phyloP scores from a whole-genome alignment of 106 monocot genomes.

The Chionographis japonica region DNA sequence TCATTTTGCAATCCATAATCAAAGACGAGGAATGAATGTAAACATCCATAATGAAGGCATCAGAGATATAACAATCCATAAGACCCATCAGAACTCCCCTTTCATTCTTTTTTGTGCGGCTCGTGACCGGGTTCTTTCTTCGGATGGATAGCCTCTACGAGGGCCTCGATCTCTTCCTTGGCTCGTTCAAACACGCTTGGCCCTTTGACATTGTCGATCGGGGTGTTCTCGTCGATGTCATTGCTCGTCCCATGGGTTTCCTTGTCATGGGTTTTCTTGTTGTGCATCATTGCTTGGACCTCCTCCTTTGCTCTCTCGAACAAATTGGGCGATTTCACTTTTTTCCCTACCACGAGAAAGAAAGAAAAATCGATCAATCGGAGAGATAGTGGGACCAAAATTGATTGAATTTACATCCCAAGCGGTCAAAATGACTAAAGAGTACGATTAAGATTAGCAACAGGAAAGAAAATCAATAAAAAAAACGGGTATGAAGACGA shows the following conservation, averaged over 20 bases:
- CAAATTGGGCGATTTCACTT: slow-evolving; percentile 33
- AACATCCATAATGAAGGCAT: too few species aligned
- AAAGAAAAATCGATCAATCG: too few species aligned
- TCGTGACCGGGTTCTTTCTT: slow-evolving; percentile 7
- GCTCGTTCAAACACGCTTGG: slow-evolving; percentile 72
- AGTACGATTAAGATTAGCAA: too few species aligned
- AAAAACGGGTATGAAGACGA: too few species aligned
- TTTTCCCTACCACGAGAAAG: slow-evolving; percentile 1
- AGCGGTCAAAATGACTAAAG: too few species aligned
- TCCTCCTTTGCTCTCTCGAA: slow-evolving; percentile 54
- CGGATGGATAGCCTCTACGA: slow-evolving; percentile 31
- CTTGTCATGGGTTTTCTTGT: slow-evolving; percentile 39
- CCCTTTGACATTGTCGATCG: slow-evolving; percentile 64
- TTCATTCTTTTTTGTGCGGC: slow-evolving; percentile 3
- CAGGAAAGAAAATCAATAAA: too few species aligned
- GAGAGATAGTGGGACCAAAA: too few species aligned
- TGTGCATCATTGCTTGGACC: slow-evolving; percentile 35
- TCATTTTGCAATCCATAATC: too few species aligned
- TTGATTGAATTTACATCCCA: too few species aligned
- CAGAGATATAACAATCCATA: neutral
- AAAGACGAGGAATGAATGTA: too few species aligned
- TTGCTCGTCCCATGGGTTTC: slow-evolving; percentile 75
- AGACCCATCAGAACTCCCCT: slow-evolving; percentile 10
- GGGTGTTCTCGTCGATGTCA: slow-evolving; percentile 72
- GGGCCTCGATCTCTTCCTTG: slow-evolving; percentile 66